Evolutionary conservation across 495 filamentous ascomycete genomes (phyloP), one percentile per base, ranked within the genome.

Genomic region (Haplographium delicatum): DNA sequence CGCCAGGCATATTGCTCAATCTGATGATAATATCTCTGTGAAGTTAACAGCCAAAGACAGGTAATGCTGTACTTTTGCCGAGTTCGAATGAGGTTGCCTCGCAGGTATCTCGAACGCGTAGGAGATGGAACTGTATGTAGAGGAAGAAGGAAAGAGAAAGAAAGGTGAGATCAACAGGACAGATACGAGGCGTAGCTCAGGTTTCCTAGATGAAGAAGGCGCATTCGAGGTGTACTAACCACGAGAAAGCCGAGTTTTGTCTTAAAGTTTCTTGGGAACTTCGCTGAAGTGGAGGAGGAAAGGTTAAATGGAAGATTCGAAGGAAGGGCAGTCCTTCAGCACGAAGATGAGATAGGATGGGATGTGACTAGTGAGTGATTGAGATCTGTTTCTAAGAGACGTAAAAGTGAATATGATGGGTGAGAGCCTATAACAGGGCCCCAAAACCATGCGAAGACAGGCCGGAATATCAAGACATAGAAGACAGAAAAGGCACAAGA

Each of bases 1-100:
- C 45, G 22, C 63, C 47, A 54, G 77, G 74, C 78, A 79, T 80
- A 41, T 39, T 59, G 59, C 38, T 48, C 22, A 27, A 41, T 34
- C 13, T 34, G 13, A n/a, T 46, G 9, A 25, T 34, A 23, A 43
- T 54, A 24, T 56, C 39, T 49, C 52, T 44, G 44, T 56, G 34
- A 37, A 45, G 31, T 9, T 30, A 6, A 27, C 41, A 50, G 55
- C 33, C 58, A 28, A 38, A 9, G 35, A 16, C 44, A 53, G 55
- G 40, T 54, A 31, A 43, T 40, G 40, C 27, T 39, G 48, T 43
- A 19, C 28, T 38, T n/a, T 47, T 27, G 44, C 35, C 27, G 27
- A 47, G 23, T 7, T 13, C 26, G 22, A 45, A 24, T 27, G 19
- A 43, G 28, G 30, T 11, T 33, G 27, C 11, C 35, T 35, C 44